Percentiles rank a stretch among this genome's conserved stretches.
These are phyloP conservation scores for Tetracentron sinense DNA, from an alignment of 164 flowering plant genomes.

Conservation along the genomic window DNA sequence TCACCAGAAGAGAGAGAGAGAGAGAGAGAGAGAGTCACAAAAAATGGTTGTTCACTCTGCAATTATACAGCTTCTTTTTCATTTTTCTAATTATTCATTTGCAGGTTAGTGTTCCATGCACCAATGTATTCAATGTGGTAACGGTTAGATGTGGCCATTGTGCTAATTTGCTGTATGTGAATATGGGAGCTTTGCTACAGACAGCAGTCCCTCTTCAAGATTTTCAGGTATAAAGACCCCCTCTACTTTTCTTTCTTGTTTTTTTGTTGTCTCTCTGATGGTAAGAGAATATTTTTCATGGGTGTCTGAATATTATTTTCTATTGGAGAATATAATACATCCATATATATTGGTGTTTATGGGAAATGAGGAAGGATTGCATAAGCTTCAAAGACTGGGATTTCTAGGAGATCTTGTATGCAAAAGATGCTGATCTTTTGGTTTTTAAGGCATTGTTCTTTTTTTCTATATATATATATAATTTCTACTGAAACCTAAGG, in stretches of 20 bases:
- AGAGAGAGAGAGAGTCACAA: too few species aligned
- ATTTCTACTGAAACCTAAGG: too few species aligned
- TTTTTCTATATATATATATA: not conserved
- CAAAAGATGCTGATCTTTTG: too few species aligned
- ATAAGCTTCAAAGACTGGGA: too few species aligned
- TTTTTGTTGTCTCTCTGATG: not conserved
- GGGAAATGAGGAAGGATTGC: too few species aligned
- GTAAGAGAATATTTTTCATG: not conserved
- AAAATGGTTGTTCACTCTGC: not conserved
- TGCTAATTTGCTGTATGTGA: conserved; percentile 62
- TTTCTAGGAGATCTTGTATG: too few species aligned
- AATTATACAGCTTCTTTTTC: not conserved
- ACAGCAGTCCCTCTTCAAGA: conserved; percentile 52
- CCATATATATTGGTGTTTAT: too few species aligned
- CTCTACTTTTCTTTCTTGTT: not conserved
- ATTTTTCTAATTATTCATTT: not conserved
- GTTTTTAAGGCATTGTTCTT: too few species aligned
- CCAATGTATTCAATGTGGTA: conserved; percentile 46
- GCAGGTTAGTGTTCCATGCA: conserved; percentile 81
- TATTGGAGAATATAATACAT: too few species aligned
- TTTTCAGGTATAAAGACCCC: conserved; percentile 38
- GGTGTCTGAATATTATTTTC: too few species aligned
- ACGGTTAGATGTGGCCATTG: conserved; percentile 94
- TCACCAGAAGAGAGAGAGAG: too few species aligned
- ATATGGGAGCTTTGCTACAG: conserved; percentile 64